Evolutionary conservation across 2,329 filamentous ascomycete genomes (phyloP), one percentile per base, ranked within the genome.

Genomic region (Moelleriella libera): DNA sequence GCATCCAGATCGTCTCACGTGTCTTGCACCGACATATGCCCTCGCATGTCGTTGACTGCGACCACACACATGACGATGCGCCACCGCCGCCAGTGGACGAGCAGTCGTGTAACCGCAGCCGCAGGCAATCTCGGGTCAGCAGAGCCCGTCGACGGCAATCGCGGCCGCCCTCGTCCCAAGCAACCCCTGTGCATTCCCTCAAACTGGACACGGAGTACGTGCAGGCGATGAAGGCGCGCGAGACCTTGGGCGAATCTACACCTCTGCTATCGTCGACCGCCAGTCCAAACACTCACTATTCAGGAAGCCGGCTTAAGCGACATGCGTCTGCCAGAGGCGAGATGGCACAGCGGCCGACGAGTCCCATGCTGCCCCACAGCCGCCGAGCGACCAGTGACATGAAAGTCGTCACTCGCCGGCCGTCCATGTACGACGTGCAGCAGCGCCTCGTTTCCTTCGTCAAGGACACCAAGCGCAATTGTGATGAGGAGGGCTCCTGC

Each of bases 1-100:
- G 84, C 37, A 89, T 90, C 48, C 84, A 88, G 57, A 63, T 80
- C 45, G 61, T 89, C 29, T 89, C 85, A 7, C 75, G 83, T 45
- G 61, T 88, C 30, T 67, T 89, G 48, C 86, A 92, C 58, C 76
- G 74, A 37, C 78, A 80, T 54, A 80, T 89, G 59, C 85, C 86
- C 6, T 85, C 85, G 14, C 83, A 88, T 55, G 81, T 88, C 5
- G 84, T 89, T 47, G 83, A 86, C 59, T 92, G 86, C 63, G 83
- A 87, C 52, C 84, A 88, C 57, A 76, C 72, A 43, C 84, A 89
- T 57, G 72, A 77, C 10, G 80, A 80, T 21, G 66, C 72, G 51
- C 58, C 57, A 5, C 51, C 51, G 30, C n/a, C 45, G 28, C 61
- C 61, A 12, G 21, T 21, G 21, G 58, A 63, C 37, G 48, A 46